Evolutionary conservation across 495 filamentous ascomycete species (phyloP).

Genomic region (Neurospora sp.): DNA sequence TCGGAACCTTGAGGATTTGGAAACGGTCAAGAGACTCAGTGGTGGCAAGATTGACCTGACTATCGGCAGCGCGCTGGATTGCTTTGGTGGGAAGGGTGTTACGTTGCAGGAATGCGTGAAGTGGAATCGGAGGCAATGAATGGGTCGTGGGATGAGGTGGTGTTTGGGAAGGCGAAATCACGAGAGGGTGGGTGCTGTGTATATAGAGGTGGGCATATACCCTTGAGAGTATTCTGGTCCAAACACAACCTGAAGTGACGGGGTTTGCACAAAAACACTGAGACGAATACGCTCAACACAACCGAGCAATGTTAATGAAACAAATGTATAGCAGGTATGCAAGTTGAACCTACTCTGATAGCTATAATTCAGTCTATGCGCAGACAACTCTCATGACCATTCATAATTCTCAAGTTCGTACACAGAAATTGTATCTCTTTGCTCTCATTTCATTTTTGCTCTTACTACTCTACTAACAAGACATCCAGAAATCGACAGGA

Average conservation of each 20-base stretch:
- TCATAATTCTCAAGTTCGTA: not conserved
- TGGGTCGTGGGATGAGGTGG: not conserved
- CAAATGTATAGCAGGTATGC: not conserved
- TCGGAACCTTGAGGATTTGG: conserved; percentile 67
- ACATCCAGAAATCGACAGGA: not conserved
- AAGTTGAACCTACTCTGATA: not conserved
- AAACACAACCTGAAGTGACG: too few species aligned
- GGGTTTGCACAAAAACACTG: too few species aligned
- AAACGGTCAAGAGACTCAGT: conserved; percentile 67
- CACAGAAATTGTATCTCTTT: not conserved
- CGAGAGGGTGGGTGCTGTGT: not conserved
- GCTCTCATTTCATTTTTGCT: not conserved
- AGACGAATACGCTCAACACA: too few species aligned
- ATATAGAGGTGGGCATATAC: not conserved
- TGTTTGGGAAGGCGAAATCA: not conserved
- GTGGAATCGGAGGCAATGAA: conserved; percentile 57
- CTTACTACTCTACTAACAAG: not conserved
- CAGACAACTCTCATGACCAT: not conserved
- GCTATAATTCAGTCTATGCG: not conserved
- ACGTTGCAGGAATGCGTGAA: conserved; percentile 77
- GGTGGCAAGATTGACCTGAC: conserved; percentile 80
- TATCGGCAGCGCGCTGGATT: conserved; percentile 90
- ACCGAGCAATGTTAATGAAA: not conserved
- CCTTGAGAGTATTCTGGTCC: not conserved
- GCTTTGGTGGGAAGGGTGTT: conserved; percentile 82